These are phyloP conservation scores for Lachancea thermotolerans DNA, from an alignment of 805 yeast species.

Conservation along the genomic window DNA sequence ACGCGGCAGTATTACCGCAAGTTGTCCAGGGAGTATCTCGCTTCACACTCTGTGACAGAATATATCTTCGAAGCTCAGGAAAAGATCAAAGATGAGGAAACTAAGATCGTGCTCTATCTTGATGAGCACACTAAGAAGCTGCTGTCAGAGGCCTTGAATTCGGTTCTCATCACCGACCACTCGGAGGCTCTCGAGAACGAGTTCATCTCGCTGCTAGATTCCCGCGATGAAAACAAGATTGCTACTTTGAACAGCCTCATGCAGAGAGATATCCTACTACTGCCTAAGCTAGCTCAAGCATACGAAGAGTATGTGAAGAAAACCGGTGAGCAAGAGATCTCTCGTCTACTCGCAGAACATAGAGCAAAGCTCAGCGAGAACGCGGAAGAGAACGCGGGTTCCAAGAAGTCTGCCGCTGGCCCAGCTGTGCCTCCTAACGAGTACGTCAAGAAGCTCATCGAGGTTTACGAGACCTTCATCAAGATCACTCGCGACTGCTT, in stretches of 20 bases:
- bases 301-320: conserved; percentile 67
- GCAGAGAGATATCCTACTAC: conserved; percentile 69
- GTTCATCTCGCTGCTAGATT: conserved; percentile 67
- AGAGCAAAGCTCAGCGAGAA: conserved; percentile 10
- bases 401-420: conserved; percentile 39
- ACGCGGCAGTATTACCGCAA: conserved; percentile 45
- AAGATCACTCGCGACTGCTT: conserved; percentile 34
- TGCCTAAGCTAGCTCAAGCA: conserved; percentile 67
- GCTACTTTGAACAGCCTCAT: conserved; percentile 70
- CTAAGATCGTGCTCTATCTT: conserved; percentile 68
- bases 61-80: conserved; percentile 82
- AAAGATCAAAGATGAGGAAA: conserved; percentile 76
- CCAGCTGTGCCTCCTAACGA: conserved; percentile 47
- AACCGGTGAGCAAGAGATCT: conserved; percentile 42
- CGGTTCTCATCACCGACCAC: conserved; percentile 71
- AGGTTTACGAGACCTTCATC: conserved; percentile 57
- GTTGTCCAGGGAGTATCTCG: conserved; percentile 62
- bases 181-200: conserved; percentile 70
- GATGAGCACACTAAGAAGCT: conserved; percentile 80
- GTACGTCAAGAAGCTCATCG: conserved; percentile 71
- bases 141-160: conserved; percentile 68
- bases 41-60: conserved; percentile 76
- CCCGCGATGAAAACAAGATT: conserved; percentile 52
- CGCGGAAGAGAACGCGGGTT: conserved; percentile 13
- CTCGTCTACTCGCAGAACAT: conserved; percentile 18